Conservation (phyloP, 192 early-diverging fungal species). For the Coemansia biformis region DNA sequence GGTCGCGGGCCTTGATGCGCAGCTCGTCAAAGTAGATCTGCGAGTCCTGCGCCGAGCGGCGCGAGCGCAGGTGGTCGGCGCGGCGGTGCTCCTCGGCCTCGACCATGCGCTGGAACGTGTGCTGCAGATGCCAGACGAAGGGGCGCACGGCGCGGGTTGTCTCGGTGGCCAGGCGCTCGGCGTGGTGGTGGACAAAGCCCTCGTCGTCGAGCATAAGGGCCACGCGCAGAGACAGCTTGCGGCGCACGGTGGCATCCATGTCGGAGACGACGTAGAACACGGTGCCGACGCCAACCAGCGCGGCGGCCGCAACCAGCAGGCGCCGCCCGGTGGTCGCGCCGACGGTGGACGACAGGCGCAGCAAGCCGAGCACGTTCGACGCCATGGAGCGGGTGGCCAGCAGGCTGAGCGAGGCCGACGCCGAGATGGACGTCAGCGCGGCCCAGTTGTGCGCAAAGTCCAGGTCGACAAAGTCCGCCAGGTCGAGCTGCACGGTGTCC, state of each 20-base stretch:
- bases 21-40: constrained; percentile 62
- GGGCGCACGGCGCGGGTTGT: constrained; percentile 60
- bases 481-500: constrained; percentile 46
- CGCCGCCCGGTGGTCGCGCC: constrained; percentile 37
- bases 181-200: constrained; percentile 58
- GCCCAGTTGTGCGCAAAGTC: constrained; percentile 59
- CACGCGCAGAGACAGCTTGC: constrained; percentile 58
- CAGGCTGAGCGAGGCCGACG: constrained; percentile 54
- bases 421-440: constrained; percentile 51
- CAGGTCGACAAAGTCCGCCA: constrained; percentile 58
- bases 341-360: constrained; percentile 42
- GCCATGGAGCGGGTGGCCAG: constrained; percentile 37
- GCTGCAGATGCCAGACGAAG: constrained; percentile 67
- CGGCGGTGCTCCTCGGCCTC: constrained; percentile 65
- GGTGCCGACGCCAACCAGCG: constrained; percentile 50
- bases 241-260: constrained; percentile 63
- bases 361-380: constrained; percentile 26
- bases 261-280: constrained; percentile 63
- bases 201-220: constrained; percentile 50
- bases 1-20: constrained; percentile 54
- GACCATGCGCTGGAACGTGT: constrained; percentile 64
- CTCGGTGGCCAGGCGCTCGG: constrained; percentile 60
- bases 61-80: constrained; percentile 52
- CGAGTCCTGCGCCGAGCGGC: constrained; percentile 60
- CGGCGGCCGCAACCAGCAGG: constrained; percentile 36